Conservation (phyloP, 2,329 filamentous ascomycete species). For the Scedosporium minutisporum region DNA sequence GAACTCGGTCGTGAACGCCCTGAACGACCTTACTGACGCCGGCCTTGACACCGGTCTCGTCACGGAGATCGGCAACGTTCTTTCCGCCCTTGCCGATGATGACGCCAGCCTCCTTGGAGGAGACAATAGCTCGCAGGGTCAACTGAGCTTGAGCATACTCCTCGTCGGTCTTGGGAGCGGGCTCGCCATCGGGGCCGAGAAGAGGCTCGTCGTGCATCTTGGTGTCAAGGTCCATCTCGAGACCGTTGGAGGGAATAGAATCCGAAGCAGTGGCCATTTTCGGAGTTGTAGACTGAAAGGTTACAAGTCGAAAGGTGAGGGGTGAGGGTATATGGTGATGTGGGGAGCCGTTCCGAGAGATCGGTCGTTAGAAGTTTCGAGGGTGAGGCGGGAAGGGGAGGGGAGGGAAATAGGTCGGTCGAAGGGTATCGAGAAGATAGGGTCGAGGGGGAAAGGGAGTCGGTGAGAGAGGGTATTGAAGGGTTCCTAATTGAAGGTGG, state of each 20-base stretch:
- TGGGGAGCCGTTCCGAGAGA: too few relatives aligned
- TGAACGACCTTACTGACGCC: conserved; percentile 98
- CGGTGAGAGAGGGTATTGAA: background rate
- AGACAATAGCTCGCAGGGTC: conserved; percentile 93
- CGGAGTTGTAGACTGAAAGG: conserved; percentile 12
- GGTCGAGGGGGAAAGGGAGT: background rate
- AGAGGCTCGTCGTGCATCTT: conserved; percentile 54
- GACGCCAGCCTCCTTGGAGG: conserved; percentile 96
- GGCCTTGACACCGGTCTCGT: conserved; percentile 95
- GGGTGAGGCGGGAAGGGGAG: background rate
- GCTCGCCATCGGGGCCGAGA: conserved; percentile 65
- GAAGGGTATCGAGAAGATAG: background rate
- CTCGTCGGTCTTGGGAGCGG: conserved; percentile 83
- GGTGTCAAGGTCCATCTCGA: conserved; percentile 49
- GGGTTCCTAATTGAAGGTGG: too few relatives aligned
- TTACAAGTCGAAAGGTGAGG: background rate
- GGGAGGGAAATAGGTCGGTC: background rate
- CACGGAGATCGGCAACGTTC: conserved; percentile 92
- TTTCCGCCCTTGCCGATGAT: conserved; percentile 99
- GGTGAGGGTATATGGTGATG: conserved; percentile 9
- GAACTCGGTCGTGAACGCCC: conserved; percentile 90
- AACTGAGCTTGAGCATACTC: conserved; percentile 90
- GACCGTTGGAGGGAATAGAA: conserved; percentile 45
- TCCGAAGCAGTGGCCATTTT: conserved; percentile 57
- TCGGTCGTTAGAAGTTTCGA: conserved; percentile 5